A percentile compares a stretch with the other conserved stretches of the same genome.
These are phyloP conservation scores for Phoma sp. DNA, from an alignment of 2,329 filamentous ascomycete species.

Conservation along the genomic window DNA sequence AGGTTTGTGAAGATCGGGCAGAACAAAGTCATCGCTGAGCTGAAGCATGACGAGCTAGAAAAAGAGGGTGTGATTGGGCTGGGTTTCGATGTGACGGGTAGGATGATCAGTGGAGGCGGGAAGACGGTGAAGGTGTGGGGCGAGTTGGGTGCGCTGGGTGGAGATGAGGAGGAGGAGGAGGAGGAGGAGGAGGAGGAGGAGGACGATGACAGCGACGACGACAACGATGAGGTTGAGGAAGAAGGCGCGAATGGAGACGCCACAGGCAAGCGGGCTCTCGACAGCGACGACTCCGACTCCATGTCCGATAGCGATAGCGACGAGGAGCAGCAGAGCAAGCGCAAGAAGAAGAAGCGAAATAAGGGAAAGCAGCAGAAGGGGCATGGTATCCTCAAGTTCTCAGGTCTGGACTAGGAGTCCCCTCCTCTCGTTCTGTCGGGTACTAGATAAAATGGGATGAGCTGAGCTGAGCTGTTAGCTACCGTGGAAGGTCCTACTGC, in stretches of 20 bases:
- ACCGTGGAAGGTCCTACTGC: too few species aligned
- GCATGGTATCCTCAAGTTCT: conserved; percentile 46
- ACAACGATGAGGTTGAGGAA: conserved; percentile 35
- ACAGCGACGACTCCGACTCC: conserved; percentile 54
- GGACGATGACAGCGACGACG: conserved; percentile 46
- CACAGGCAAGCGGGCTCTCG: conserved; percentile 35
- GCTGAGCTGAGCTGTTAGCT: too few species aligned
- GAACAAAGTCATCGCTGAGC: conserved; percentile 72
- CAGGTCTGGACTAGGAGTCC: conserved; percentile 34
- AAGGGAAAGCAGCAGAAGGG: conserved; percentile 44
- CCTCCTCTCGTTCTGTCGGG: too few species aligned
- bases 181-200: conserved; percentile 59
- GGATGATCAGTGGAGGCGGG: conserved; percentile 90
- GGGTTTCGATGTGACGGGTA: conserved; percentile 81
- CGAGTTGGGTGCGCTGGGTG: conserved; percentile 65
- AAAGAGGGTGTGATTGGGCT: conserved; percentile 79
- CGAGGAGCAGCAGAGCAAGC: conserved; percentile 49
- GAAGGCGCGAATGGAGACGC: conserved; percentile 35
- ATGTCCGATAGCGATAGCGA: conserved; percentile 49
- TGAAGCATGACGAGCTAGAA: conserved; percentile 77
- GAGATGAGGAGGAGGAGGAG: conserved; percentile 56
- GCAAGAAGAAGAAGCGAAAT: conserved; percentile 52
- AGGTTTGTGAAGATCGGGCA: conserved; percentile 75
- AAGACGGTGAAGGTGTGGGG: conserved; percentile 88
- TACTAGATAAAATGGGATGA: too few species aligned